Conservation (phyloP, 2,329 filamentous ascomycete genomes). For the Madurella fahalii region DNA sequence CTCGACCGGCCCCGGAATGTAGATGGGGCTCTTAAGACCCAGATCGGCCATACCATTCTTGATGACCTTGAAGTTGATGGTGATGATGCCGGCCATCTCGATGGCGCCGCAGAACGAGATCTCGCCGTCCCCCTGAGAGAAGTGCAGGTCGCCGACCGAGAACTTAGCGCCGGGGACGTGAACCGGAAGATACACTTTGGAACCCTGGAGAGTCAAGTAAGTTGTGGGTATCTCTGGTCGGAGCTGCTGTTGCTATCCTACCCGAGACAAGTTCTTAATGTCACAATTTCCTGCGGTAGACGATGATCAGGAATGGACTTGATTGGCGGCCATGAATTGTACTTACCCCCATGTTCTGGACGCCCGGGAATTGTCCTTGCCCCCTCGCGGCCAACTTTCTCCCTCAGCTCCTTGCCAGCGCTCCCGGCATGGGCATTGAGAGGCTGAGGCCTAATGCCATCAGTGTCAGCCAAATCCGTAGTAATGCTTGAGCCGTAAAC, state of each 20-base stretch:
- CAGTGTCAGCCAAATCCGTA: background rate
- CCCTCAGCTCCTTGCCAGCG: slow-evolving; percentile 54
- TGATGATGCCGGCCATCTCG: slow-evolving; percentile 90
- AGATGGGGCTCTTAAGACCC: slow-evolving; percentile 77
- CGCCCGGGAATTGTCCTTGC: slow-evolving; percentile 81
- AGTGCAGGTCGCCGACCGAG: slow-evolving; percentile 83
- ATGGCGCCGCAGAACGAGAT: slow-evolving; percentile 88
- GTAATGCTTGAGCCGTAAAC: background rate
- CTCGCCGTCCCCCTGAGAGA: slow-evolving; percentile 84
- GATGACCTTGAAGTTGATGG: slow-evolving; percentile 83
- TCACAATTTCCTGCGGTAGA: slow-evolving; percentile 21
- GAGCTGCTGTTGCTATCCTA: slow-evolving; percentile 9
- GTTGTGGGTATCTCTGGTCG: slow-evolving; percentile 57
- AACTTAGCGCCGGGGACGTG: slow-evolving; percentile 87
- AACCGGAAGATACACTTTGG: slow-evolving; percentile 80
- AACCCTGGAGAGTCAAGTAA: slow-evolving; percentile 50
- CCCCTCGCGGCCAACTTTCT: slow-evolving; percentile 70
- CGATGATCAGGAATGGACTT: background rate
- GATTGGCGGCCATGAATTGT: too few species aligned
- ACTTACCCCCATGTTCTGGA: slow-evolving; percentile 73
- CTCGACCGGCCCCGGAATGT: slow-evolving; percentile 81
- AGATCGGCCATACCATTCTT: slow-evolving; percentile 73
- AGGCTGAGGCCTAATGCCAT: slow-evolving; percentile 50
- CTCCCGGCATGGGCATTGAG: slow-evolving; percentile 69
- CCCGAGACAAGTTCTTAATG: slow-evolving; percentile 32